Evolutionary conservation across 495 filamentous ascomycete genomes (phyloP), one percentile per base, ranked within the genome.

Genomic region (Paragyromitra xinjiangensis): DNA sequence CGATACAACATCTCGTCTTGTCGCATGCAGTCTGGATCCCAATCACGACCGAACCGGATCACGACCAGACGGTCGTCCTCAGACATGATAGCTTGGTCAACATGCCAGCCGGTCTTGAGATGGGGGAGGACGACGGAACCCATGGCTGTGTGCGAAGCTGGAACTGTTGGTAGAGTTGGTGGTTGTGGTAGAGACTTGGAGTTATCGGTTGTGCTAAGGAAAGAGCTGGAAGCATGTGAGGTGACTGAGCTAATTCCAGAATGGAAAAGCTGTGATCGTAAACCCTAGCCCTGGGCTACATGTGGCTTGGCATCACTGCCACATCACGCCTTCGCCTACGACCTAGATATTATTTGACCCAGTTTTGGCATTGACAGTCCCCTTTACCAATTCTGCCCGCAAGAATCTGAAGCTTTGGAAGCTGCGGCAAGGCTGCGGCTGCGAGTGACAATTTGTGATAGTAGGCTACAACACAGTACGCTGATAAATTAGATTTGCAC

Each of bases 61-160:
- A 97, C 92, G n/a, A 98, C 95, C 3, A 99, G 89, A 42, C 95
- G 91, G 78, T 98, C 95, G 78, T 97, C 94, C 84, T 99, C 95
- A 14, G 90, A 91, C 78, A 95, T 89, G 80, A 96, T 97, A 61
- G 92, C 93, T 85, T 97, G 94, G 85, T 97, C 94, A 72, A 97
- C 93, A 80, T 97, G 94, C 95, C 95, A 98, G 78, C 94, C 95
- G 12, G 93, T 96, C 69, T 89, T 88, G 44, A 99, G 88, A 85
- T 99, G 95, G 22, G 95, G 95, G 14, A 99, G 89, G 14, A 98
- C 93, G 68, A 98, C 92, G 68, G 94, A 97, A 82, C 94, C 93
- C 92, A 95, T 97, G 68, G 51, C 48, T 86, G 67, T 76, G 11
- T 24, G 59, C 16, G 48, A 22, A n/a, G 16, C 6, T 78, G 26